Evolutionary conservation across 1,139 yeast species (phyloP).

Genomic region (Yamadazyma pseudoaaseri): DNA sequence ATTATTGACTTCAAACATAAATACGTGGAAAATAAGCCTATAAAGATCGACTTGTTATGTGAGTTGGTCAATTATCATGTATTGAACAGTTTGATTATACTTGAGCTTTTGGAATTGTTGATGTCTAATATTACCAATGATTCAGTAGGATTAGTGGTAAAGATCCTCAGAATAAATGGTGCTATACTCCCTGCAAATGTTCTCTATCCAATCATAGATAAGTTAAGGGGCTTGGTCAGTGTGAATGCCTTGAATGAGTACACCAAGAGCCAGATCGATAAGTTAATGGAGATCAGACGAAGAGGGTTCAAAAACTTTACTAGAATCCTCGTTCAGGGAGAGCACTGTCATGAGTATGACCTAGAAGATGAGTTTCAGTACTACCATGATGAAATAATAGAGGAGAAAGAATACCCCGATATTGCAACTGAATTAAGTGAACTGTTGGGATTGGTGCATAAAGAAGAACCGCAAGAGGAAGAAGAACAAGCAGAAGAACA

Average conservation of each 20-base stretch:
- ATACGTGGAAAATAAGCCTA: conserved; percentile 42
- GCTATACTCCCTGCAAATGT: conserved; percentile 24
- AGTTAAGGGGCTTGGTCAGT: conserved; percentile 58
- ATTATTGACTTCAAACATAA: conserved; percentile 59
- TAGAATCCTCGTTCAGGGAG: conserved; percentile 58
- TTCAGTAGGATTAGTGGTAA: conserved; percentile 24
- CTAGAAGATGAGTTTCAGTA: conserved; percentile 47
- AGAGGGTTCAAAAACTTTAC: conserved; percentile 46
- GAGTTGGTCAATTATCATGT: conserved; percentile 67
- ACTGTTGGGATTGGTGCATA: conserved; percentile 18
- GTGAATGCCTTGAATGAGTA: conserved; percentile 48
- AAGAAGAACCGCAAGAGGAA: conserved; percentile 17
- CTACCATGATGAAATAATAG: conserved; percentile 37
- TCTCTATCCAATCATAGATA: conserved; percentile 54
- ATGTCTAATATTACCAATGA: conserved; percentile 54
- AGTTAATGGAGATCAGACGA: conserved; percentile 51
- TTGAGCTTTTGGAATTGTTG: conserved; percentile 64
- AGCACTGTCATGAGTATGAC: conserved; percentile 56
- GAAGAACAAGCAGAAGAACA: conserved; percentile 10
- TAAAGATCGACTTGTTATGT: conserved; percentile 56
- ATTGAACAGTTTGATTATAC: conserved; percentile 57
- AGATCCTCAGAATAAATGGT: conserved; percentile 26
- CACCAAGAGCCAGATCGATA: conserved; percentile 51
- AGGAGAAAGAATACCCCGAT: conserved; percentile 32
- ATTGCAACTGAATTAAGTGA: conserved; percentile 15